These are phyloP conservation scores for barrel medic (Medicago truncatula) DNA, from an alignment of 306 rosid genomes.

Conservation along the genomic window MtrunA17r5.0-ANR NC_053048.1:49479501-49480000, in stretches of 20 bases:
- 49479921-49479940: constrained; percentile 76
- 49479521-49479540: neutral
- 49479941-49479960: constrained; percentile 73
- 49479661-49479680: neutral
- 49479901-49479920: constrained; percentile 79
- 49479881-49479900: constrained; percentile 65
- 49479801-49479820: constrained; percentile 40
- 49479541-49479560: neutral
- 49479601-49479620: constrained; percentile 6
- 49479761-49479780: constrained; percentile 13
- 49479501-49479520: neutral
- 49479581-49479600: constrained; percentile 34
- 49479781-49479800: constrained; percentile 4
- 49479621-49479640: neutral
- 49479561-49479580: constrained; percentile 29
- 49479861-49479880: constrained; percentile 49
- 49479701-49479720: constrained; percentile 68
- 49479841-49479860: constrained; percentile 1
- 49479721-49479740: constrained; percentile 38
- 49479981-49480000: constrained; percentile 51
- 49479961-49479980: constrained; percentile 68
- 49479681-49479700: constrained; percentile 45
- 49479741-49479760: constrained; percentile 43
- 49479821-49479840: constrained; percentile 29
- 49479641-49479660: constrained; percentile 3